Conservation (phyloP, 2,329 filamentous ascomycete species). For the Cladosporium sp. region DNA sequence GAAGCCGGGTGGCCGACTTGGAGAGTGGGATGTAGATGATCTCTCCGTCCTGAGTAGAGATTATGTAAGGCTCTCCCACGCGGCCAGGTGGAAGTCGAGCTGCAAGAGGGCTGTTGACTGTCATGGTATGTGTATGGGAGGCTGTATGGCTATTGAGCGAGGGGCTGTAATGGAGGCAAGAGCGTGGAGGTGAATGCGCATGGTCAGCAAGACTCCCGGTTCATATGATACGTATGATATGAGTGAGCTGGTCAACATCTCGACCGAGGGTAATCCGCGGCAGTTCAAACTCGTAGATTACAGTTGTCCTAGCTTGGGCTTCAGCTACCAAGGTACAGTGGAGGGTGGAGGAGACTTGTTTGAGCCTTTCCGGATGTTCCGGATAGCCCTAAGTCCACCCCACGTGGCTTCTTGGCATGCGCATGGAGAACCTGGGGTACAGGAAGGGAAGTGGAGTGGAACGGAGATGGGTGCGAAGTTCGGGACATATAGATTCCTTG, state of each 20-base stretch:
- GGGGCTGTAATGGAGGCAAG: neutral
- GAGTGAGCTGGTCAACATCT: neutral
- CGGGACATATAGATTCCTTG: neutral
- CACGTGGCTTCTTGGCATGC: neutral
- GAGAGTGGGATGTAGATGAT: slow-evolving; percentile 56
- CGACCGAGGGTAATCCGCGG: neutral
- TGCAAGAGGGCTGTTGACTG: neutral
- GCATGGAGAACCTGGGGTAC: neutral
- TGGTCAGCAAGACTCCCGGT: neutral
- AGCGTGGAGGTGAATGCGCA: neutral
- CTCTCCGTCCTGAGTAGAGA: slow-evolving; percentile 49
- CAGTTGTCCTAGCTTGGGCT: neutral
- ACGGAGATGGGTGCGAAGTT: neutral
- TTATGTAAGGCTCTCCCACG: slow-evolving; percentile 29
- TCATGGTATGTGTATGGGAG: neutral
- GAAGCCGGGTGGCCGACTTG: slow-evolving; percentile 54
- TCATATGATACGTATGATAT: neutral
- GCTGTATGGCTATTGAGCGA: neutral
- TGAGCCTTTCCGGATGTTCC: neutral
- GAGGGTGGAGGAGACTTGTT: neutral
- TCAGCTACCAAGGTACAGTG: neutral
- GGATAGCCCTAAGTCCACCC: neutral
- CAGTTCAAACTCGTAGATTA: neutral
- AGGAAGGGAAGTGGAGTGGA: neutral
- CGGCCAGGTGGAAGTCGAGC: slow-evolving; percentile 27